phyloP scores from a whole-genome alignment of 179 eudicot species.

The Nepenthes alata region DNA sequence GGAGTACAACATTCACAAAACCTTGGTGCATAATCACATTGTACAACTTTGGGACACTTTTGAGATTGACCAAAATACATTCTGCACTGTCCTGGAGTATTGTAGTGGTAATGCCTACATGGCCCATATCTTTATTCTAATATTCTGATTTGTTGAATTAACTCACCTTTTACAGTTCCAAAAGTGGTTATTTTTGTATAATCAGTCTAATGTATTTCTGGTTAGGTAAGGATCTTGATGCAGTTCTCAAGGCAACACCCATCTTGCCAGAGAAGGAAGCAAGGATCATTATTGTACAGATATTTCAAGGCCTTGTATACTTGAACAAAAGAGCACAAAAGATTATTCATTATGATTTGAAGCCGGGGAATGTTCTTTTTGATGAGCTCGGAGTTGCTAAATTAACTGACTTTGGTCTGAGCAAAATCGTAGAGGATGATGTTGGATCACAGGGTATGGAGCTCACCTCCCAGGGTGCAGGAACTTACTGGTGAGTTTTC shows the following conservation, averaged over 20 bases:
- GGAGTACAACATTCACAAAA: slow-evolving; percentile 96
- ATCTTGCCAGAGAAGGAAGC: slow-evolving; percentile 89
- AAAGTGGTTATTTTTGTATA: neutral
- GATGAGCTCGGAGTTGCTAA: slow-evolving; percentile 92
- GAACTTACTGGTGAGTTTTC: slow-evolving; percentile 88
- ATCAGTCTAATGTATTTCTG: neutral
- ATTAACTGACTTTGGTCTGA: slow-evolving; percentile 94
- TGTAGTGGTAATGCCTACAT: slow-evolving; percentile 56
- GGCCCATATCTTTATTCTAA: neutral
- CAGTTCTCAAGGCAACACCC: slow-evolving; percentile 89
- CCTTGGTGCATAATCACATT: slow-evolving; percentile 81
- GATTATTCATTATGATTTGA: slow-evolving; percentile 92
- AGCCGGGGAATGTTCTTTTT: slow-evolving; percentile 97
- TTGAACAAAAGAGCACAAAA: slow-evolving; percentile 83
- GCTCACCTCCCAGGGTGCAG: slow-evolving; percentile 99
- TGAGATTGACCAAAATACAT: slow-evolving; percentile 94
- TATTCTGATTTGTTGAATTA: neutral
- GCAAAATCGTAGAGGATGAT: slow-evolving; percentile 95
- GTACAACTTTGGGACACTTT: slow-evolving; percentile 98
- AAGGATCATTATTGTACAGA: slow-evolving; percentile 83
- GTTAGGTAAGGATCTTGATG: slow-evolving; percentile 98
- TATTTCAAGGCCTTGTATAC: slow-evolving; percentile 92
- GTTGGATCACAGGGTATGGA: slow-evolving; percentile 98
- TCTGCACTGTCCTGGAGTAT: slow-evolving; percentile 89
- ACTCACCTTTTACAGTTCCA: neutral